A percentile compares a stretch with the other conserved stretches of the same genome.
These are phyloP conservation scores for Striga hermonthica DNA, from an alignment of 305 asterid species.

Conservation along the genomic window DNA sequence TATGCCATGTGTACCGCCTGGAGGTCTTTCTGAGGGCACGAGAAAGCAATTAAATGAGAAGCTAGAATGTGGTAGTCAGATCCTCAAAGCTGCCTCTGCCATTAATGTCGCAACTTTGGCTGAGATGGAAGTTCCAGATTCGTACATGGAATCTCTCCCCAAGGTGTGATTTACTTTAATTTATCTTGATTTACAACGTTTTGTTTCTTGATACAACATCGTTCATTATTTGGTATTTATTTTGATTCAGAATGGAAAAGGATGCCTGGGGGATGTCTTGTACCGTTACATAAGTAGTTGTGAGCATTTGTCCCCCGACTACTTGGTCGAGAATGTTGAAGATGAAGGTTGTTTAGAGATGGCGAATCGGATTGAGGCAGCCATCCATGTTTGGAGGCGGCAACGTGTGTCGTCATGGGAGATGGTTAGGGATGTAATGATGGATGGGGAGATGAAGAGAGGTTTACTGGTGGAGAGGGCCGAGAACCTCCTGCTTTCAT, in stretches of 20 bases:
- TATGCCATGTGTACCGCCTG: conserved; percentile 81
- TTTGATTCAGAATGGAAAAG: conserved; percentile 62
- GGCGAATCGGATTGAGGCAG: conserved; percentile 85
- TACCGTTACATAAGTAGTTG: conserved; percentile 80
- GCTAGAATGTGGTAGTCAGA: conserved; percentile 83
- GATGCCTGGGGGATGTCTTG: conserved; percentile 81
- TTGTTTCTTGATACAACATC: background rate
- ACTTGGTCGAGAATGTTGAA: conserved; percentile 85
- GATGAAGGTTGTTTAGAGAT: conserved; percentile 80
- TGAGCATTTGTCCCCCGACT: conserved; percentile 78
- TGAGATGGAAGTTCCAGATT: conserved; percentile 93
- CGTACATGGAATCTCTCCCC: conserved; percentile 81
- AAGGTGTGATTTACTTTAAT: conserved; percentile 46
- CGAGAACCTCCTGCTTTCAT: conserved; percentile 61
- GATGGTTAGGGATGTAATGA: conserved; percentile 69
- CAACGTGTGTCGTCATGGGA: conserved; percentile 82
- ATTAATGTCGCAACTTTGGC: conserved; percentile 67
- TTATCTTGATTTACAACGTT: too few relatives aligned
- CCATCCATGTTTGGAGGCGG: conserved; percentile 70
- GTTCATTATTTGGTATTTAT: background rate
- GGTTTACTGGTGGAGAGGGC: conserved; percentile 76
- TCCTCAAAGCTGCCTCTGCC: conserved; percentile 84
- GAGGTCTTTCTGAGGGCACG: conserved; percentile 63
- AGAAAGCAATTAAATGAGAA: conserved; percentile 57
- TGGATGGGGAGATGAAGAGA: conserved; percentile 59